Base-by-base conservation (phyloP, 768 basidiomycete genomes). In the Leccinum ochraceum region DNA sequence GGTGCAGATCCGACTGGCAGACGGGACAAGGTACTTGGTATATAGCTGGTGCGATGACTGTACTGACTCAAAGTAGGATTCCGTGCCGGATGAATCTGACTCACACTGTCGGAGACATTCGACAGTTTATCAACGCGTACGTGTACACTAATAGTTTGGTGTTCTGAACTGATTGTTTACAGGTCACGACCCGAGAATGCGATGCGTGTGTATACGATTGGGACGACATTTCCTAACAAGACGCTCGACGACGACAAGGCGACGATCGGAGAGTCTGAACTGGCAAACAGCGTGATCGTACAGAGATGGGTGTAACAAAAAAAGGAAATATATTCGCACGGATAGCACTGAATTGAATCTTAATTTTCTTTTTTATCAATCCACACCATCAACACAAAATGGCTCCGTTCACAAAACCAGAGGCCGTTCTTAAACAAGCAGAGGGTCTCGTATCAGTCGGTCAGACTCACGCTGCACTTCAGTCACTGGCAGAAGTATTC, bases 381-480 rank as follows among this genome's bases (percentile, higher is more conserved):
- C 16, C 1, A 11, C 32, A 30, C 28, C 28, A 30, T 30, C 11
- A 9, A 14, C 44, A 30, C 7, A 13, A 13, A 16, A 95, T 95
- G 92, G 89, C 93, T 65, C 93, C 92, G 67, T 92, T 92, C 77
- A 86, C 90, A 57, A 94, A 93, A 75, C 93, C 92, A 53, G 92
- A 94, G 78, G 90, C 92, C 34, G 88, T 94, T 63, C 82, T 94
- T 69, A 94, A 94, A 80, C 91, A 92, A 73, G 91, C 92, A n/a
- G 91, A 95, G 69, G 94, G 94, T 60, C 91, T 96, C 58, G 87
- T 96, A 69, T 92, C 92, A 60, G 94, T 95, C 68, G 90, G 91
- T 28, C 94, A 95, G 78, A 88, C 86, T 0, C 89, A 92, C 72
- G 94, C 94, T 5, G 94, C 94, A 7, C 84, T 95, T 13, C 92